Percentiles rank a stretch among this genome's conserved stretches.
These are phyloP conservation scores for Ophiostoma himal-ulmi DNA, from an alignment of 2,329 filamentous ascomycete species.

Conservation along the genomic window DNA sequence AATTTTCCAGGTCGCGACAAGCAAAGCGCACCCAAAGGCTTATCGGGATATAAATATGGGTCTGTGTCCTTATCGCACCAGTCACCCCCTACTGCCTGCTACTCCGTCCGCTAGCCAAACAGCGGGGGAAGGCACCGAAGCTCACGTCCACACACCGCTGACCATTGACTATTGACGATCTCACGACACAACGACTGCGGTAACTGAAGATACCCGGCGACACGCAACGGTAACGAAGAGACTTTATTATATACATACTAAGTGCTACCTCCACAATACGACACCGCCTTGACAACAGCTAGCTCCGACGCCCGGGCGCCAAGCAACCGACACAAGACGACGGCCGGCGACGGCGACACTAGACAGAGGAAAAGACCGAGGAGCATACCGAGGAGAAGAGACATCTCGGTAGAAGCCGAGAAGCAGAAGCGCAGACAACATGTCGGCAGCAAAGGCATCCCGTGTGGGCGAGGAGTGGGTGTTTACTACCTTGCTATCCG, in stretches of 20 bases:
- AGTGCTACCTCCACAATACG: not conserved
- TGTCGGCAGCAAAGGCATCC: conserved; percentile 57
- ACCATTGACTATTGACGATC: not conserved
- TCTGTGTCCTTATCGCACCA: conserved; percentile 17
- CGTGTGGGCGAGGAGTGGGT: conserved; percentile 57
- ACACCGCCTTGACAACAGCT: not conserved
- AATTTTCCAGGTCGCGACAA: conserved; percentile 21
- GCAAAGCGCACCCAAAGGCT: conserved; percentile 11
- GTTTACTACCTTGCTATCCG: too few relatives aligned
- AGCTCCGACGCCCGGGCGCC: not conserved
- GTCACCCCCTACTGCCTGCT: conserved; percentile 10
- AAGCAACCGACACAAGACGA: not conserved
- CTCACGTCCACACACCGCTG: conserved; percentile 16
- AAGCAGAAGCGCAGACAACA: conserved; percentile 28
- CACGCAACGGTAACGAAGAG: not conserved
- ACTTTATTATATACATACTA: not conserved
- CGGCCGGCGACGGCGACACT: not conserved
- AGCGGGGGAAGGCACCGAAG: not conserved
- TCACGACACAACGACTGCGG: conserved; percentile 10
- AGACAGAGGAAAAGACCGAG: not conserved
- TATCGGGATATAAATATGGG: conserved; percentile 21
- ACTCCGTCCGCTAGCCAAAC: not conserved
- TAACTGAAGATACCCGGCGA: not conserved
- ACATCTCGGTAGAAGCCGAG: not conserved
- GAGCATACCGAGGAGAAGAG: too few relatives aligned